phyloP scores from a whole-genome alignment of 805 yeast species.

The Sugiyamaella qingdaonensis region DNA sequence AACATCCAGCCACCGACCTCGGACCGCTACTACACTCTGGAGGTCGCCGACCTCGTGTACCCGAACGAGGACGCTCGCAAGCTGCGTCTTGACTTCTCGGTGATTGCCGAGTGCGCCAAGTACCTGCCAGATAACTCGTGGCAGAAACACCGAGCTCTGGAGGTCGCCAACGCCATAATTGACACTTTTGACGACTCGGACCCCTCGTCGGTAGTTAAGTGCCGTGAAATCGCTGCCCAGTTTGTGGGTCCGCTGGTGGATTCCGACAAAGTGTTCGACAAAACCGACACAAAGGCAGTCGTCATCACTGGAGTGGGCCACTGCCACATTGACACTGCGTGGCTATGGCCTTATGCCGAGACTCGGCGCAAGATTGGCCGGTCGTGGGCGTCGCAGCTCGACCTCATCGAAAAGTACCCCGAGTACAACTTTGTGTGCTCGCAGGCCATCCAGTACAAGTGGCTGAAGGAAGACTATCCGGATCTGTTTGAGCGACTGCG shows the following conservation, averaged over 20 bases:
- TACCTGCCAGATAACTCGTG: slow-evolving; percentile 72
- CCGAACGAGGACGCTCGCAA: slow-evolving; percentile 79
- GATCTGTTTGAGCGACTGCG: slow-evolving; percentile 62
- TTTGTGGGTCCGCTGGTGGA: slow-evolving; percentile 66
- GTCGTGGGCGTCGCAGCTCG: slow-evolving; percentile 91
- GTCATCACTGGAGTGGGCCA: slow-evolving; percentile 81
- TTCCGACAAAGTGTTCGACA: slow-evolving; percentile 55
- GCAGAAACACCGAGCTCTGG: slow-evolving; percentile 80
- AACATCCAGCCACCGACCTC: slow-evolving; percentile 64
- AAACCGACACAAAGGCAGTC: slow-evolving; percentile 31
- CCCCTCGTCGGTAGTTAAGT: slow-evolving; percentile 44
- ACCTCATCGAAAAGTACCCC: slow-evolving; percentile 80
- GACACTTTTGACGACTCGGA: slow-evolving; percentile 66
- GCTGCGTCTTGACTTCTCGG: slow-evolving; percentile 74
- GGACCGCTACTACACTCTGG: slow-evolving; percentile 63
- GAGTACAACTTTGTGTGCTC: slow-evolving; percentile 94
- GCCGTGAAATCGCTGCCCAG: slow-evolving; percentile 61
- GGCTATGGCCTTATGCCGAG: slow-evolving; percentile 99
- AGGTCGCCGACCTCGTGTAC: slow-evolving; percentile 69
- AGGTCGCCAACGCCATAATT: slow-evolving; percentile 78
- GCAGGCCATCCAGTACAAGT: slow-evolving; percentile 92
- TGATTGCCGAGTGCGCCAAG: slow-evolving; percentile 87
- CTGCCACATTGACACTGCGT: slow-evolving; percentile 96
- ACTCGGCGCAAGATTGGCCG: slow-evolving; percentile 89
- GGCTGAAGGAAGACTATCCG: slow-evolving; percentile 88